Conservation (phyloP, 1,284 basidiomycete species). For the Calocybe gambosa region DNA sequence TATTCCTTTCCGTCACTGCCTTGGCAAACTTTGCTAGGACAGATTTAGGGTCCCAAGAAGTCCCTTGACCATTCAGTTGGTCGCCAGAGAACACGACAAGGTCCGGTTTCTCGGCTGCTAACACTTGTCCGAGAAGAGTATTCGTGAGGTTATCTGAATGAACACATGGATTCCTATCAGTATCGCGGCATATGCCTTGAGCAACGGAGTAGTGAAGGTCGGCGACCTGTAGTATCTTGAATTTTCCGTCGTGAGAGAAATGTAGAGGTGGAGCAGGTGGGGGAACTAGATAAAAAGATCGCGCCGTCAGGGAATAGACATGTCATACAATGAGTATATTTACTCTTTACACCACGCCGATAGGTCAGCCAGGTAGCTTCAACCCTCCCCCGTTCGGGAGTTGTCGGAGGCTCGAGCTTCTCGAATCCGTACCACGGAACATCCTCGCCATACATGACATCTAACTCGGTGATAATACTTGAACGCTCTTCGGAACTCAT, state of each 20-base stretch:
- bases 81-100: conserved; percentile 86
- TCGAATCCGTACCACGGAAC: conserved; percentile 82
- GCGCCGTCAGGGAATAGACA: neutral
- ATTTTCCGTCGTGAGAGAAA: conserved; percentile 77
- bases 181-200: conserved; percentile 68
- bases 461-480: conserved; percentile 80
- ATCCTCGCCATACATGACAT: conserved; percentile 77
- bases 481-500: conserved; percentile 53
- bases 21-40: conserved; percentile 85
- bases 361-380: conserved; percentile 56
- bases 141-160: conserved; percentile 71
- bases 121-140: conserved; percentile 57
- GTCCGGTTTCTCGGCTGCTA: conserved; percentile 86
- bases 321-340: conserved; percentile 15
- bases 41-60: conserved; percentile 81
- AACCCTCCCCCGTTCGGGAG: conserved; percentile 32
- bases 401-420: conserved; percentile 54
- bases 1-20: conserved; percentile 66
- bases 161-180: conserved; percentile 43
- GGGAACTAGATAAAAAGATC: conserved; percentile 44
- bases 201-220: conserved; percentile 86
- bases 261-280: conserved; percentile 69
- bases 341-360: conserved; percentile 62
- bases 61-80: conserved; percentile 82
- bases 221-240: conserved; percentile 87